Conservation (phyloP, 352 stramenopile species). For the Pythium phragmitis region DNA sequence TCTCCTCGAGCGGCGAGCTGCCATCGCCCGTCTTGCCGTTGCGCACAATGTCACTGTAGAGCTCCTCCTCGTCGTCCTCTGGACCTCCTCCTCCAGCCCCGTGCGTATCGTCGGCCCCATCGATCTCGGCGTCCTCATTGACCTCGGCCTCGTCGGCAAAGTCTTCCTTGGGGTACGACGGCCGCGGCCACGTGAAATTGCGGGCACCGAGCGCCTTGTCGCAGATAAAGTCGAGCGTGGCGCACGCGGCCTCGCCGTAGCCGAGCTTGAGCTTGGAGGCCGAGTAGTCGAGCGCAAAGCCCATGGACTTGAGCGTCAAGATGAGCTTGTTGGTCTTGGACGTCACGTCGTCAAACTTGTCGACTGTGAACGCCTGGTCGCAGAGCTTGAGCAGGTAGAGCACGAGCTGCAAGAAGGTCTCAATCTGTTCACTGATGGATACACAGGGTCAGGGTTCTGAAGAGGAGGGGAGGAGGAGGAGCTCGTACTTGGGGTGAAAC, state of each 20-base stretch:
- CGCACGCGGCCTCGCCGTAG: conserved; percentile 73
- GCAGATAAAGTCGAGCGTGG: conserved; percentile 78
- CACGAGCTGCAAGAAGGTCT: conserved; percentile 72
- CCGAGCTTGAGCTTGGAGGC: conserved; percentile 76
- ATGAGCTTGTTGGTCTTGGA: conserved; percentile 89
- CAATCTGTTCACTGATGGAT: conserved; percentile 60
- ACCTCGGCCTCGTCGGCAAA: conserved; percentile 79
- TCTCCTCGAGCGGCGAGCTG: conserved; percentile 56
- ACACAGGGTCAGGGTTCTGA: background rate
- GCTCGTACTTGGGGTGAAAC: conserved; percentile 47
- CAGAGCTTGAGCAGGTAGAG: conserved; percentile 74
- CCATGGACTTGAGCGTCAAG: conserved; percentile 74
- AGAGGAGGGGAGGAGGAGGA: background rate
- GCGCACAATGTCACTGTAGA: conserved; percentile 64
- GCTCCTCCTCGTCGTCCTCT: conserved; percentile 52
- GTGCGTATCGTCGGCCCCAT: conserved; percentile 33
- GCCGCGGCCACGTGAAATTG: conserved; percentile 66
- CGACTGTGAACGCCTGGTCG: conserved; percentile 77
- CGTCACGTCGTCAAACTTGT: conserved; percentile 89
- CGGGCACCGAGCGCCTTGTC: conserved; percentile 67
- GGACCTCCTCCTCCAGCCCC: background rate
- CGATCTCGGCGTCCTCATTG: conserved; percentile 53
- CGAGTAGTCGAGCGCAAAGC: conserved; percentile 81
- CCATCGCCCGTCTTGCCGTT: conserved; percentile 37
- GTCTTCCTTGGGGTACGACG: conserved; percentile 75